Percentiles rank a stretch among this genome's conserved stretches.
Conservation (phyloP, 75 land plant species). For the Larix kaempferi region DNA sequence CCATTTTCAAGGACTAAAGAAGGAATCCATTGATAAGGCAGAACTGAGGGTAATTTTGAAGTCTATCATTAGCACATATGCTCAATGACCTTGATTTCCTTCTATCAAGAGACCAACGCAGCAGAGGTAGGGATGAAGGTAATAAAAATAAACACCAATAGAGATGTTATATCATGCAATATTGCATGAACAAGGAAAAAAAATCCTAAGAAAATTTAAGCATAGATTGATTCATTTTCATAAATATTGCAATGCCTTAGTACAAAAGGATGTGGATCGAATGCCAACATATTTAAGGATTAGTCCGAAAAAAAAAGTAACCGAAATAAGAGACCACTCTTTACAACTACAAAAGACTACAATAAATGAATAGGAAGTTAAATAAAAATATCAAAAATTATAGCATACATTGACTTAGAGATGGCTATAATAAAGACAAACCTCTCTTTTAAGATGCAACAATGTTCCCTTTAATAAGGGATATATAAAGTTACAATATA, state of each 20-base stretch:
- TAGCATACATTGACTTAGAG: conserved; percentile 1
- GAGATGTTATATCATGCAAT: too few species aligned
- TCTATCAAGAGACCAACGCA: too few species aligned
- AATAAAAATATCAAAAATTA: conserved; percentile 1
- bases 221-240: neutral
- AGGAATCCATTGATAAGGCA: too few species aligned
- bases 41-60: too few species aligned
- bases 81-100: too few species aligned
- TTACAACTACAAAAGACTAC: conserved; percentile 3
- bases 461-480: conserved; percentile 5
- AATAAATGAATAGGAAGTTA: conserved; percentile 3
- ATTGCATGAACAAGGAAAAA: too few species aligned
- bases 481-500: conserved; percentile 9
- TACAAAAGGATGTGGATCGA: conserved; percentile 6
- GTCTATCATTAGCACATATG: too few species aligned
- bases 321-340: neutral
- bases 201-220: neutral
- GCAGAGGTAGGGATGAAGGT: too few species aligned
- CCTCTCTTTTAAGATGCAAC: conserved; percentile 9
- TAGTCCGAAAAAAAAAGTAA: neutral
- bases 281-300: neutral
- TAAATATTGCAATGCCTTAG: neutral
- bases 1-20: too few species aligned
- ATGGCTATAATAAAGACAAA: conserved; percentile 1
- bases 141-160: too few species aligned